phyloP scores from a whole-genome alignment of 805 yeast species.

The Spencermartinsiella europaea region DNA sequence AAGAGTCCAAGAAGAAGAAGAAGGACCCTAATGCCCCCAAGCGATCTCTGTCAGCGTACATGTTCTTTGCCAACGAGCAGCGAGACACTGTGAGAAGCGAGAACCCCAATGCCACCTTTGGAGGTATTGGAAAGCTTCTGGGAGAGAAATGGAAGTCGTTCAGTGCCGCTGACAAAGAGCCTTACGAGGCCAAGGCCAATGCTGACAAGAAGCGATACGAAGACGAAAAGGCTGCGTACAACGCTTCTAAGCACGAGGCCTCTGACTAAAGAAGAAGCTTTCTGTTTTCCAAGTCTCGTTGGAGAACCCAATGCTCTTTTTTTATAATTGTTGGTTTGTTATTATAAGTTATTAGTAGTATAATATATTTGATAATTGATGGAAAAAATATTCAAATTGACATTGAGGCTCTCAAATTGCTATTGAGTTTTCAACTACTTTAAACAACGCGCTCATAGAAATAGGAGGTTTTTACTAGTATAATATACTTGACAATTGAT shows the following conservation, averaged over 20 bases:
- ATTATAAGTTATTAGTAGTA: conserved; percentile 10
- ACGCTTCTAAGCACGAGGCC: conserved; percentile 34
- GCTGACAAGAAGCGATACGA: conserved; percentile 98
- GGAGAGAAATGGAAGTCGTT: conserved; percentile 98
- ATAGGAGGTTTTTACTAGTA: too few species aligned
- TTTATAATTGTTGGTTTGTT: conserved; percentile 6
- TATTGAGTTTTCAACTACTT: too few species aligned
- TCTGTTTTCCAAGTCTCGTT: conserved; percentile 7
- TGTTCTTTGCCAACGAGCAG: conserved; percentile 97
- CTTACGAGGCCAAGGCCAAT: conserved; percentile 90
- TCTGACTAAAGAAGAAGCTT: conserved; percentile 21
- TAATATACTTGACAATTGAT: too few species aligned
- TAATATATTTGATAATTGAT: background rate
- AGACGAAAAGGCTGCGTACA: conserved; percentile 78
- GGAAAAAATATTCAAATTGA: too few species aligned
- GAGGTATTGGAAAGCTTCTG: conserved; percentile 85
- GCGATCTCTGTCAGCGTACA: conserved; percentile 96
- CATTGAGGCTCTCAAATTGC: too few species aligned
- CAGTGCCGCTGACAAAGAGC: conserved; percentile 72
- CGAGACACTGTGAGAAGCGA: conserved; percentile 94
- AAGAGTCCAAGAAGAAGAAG: conserved; percentile 23
- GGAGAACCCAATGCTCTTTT: conserved; percentile 1
- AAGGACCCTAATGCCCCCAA: conserved; percentile 85
- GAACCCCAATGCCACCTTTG: conserved; percentile 94
- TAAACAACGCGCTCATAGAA: too few species aligned